Evolutionary conservation across 768 basidiomycete genomes (phyloP), one percentile per base, ranked within the genome.

Genomic region (Suillus spraguei): DNA sequence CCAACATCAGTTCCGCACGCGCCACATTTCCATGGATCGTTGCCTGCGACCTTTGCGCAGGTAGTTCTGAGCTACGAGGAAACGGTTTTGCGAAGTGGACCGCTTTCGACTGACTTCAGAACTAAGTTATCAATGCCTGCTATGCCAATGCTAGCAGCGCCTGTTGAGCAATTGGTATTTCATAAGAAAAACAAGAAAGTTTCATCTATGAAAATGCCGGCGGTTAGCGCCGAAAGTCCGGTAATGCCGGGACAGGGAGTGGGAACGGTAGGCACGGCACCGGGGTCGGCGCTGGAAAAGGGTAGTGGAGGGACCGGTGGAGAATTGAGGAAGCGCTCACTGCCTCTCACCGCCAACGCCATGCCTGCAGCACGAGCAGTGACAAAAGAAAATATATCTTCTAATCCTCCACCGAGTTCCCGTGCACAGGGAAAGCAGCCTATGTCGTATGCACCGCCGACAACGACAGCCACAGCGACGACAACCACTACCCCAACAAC

Each of bases 391-490:
- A 71, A 77, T 72, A 44, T 68, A 28, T 60, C 72, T 20, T 50
- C 68, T 22, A 71, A 75, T 59, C 83, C 84, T 36, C 85, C 83
- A 46, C 93, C 90, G 41, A 89, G 87, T 64, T 91, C 92, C 59
- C 85, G 94, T 17, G 93, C 94, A 28, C 92, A 92, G 67, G 94
- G 94, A 68, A 97, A 97, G 81, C 92, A 94, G 71, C 94, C 94
- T 38, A 95, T 95, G 94, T 82, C 88, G 2, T 94, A 94, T 72
- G 66, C 64, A 13, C 76, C 68, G 0, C 36, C 74, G 1, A 56
- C 70, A 6, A 32, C 69, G 13, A 52, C 71, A 5, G 36, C 61
- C 11, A 63, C 62, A 14, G 47, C 47, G 8, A 62, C 62, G 22
- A 60, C 73, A 3, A 58, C 76, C 41, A 60, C 75, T 61, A 67